A percentile compares a stretch with the other conserved stretches of the same genome.
Conservation (phyloP, 1,284 basidiomycete genomes). For the Phellopilus nigrolimitatus region DNA sequence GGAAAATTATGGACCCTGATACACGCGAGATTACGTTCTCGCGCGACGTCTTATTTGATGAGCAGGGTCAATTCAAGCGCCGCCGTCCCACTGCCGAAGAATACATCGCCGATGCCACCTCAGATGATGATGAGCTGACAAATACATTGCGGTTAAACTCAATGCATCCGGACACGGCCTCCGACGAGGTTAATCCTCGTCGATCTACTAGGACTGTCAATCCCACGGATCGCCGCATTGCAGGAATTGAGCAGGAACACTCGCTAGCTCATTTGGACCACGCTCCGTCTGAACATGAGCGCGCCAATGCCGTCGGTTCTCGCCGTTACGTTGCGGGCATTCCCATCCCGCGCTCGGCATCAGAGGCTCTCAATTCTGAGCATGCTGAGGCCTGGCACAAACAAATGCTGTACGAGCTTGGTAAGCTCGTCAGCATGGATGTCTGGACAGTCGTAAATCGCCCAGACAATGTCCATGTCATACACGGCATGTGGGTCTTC, state of each 20-base stretch:
- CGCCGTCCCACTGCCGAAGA: neutral
- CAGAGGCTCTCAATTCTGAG: neutral
- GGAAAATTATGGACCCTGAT: neutral
- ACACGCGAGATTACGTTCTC: neutral
- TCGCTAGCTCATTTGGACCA: too few species aligned
- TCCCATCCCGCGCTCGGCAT: neutral
- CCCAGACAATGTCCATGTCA: neutral
- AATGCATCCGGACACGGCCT: neutral
- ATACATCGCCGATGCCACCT: too few species aligned
- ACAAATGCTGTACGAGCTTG: neutral
- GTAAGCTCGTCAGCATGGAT: neutral
- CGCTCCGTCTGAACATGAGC: too few species aligned
- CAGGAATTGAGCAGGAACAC: too few species aligned
- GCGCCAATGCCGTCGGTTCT: too few species aligned
- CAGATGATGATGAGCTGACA: neutral
- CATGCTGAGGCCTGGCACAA: neutral
- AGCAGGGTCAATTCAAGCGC: neutral
- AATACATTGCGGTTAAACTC: neutral
- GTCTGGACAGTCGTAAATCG: neutral
- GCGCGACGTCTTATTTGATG: slow-evolving; percentile 2
- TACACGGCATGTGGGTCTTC: slow-evolving; percentile 23
- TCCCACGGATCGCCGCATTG: neutral
- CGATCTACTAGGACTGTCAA: neutral
- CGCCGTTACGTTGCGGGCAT: neutral
- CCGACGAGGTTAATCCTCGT: too few species aligned